These are phyloP conservation scores for Zasmidium cellare DNA, from an alignment of 2,329 filamentous ascomycete species.

Conservation along the genomic window DNA sequence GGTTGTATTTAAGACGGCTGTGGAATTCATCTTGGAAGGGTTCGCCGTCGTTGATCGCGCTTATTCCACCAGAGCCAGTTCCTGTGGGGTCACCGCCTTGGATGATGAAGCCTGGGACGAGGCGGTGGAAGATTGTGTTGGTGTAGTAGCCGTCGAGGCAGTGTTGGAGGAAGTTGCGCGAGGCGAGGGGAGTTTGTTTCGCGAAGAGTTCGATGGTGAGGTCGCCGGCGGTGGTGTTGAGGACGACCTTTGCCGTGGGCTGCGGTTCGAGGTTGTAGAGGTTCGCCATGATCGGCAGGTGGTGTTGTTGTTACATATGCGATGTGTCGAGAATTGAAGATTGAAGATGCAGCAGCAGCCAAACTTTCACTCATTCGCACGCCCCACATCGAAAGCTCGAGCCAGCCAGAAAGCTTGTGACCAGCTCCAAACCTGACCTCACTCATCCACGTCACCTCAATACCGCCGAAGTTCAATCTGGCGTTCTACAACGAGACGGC, in stretches of 20 bases:
- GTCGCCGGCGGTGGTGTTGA: constrained; percentile 88
- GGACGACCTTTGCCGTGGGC: constrained; percentile 85
- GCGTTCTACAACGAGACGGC: constrained; percentile 4
- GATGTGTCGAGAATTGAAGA: neutral
- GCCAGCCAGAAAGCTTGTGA: neutral
- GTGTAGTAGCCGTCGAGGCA: constrained; percentile 95
- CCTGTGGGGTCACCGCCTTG: constrained; percentile 95
- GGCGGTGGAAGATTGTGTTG: constrained; percentile 88
- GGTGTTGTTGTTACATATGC: neutral
- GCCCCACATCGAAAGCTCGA: neutral
- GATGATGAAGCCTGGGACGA: constrained; percentile 87
- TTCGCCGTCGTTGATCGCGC: constrained; percentile 83
- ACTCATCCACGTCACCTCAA: constrained; percentile 1
- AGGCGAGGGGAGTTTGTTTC: constrained; percentile 86
- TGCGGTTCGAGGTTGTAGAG: constrained; percentile 95
- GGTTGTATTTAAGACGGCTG: constrained; percentile 86
- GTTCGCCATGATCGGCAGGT: constrained; percentile 65
- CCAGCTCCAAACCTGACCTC: neutral
- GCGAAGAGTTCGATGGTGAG: constrained; percentile 91
- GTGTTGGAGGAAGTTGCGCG: constrained; percentile 93
- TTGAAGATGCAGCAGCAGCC: neutral
- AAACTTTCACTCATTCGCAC: no score
- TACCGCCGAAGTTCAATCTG: constrained; percentile 6
- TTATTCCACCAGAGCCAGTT: constrained; percentile 87
- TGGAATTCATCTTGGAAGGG: constrained; percentile 89